phyloP scores from a whole-genome alignment of 1,139 yeast species.

The Magnusiomyces suaveolens region DNA sequence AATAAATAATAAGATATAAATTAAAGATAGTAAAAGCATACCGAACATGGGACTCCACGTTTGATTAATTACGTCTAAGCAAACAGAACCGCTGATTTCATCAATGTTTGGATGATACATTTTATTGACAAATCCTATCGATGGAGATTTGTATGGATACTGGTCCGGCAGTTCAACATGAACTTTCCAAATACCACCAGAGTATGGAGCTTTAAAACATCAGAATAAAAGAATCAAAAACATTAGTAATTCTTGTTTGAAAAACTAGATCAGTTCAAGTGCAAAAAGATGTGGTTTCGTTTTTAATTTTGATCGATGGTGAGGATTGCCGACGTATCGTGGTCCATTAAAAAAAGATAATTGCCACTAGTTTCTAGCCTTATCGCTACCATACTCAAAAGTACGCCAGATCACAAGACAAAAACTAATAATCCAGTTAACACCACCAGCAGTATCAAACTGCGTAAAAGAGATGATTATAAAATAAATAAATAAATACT shows the following conservation, averaged over 20 bases:
- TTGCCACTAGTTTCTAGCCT: background rate
- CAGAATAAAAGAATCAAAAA: too few relatives aligned
- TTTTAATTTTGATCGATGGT: too few relatives aligned
- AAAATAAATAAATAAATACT: constrained; percentile 16
- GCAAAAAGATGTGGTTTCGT: too few relatives aligned
- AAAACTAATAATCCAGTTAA: too few relatives aligned
- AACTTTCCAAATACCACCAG: constrained; percentile 83
- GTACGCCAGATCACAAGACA: background rate
- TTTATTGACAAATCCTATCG: constrained; percentile 85
- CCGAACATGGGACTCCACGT: constrained; percentile 99
- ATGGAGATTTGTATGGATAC: constrained; percentile 92
- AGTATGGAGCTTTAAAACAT: constrained; percentile 53
- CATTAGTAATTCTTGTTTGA: background rate
- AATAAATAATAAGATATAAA: background rate
- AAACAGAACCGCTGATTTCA: constrained; percentile 83
- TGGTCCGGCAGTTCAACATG: constrained; percentile 93
- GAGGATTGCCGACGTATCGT: too few relatives aligned
- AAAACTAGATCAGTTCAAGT: too few relatives aligned
- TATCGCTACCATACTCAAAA: background rate
- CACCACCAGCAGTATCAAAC: too few relatives aligned
- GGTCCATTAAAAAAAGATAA: background rate
- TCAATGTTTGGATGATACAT: constrained; percentile 79
- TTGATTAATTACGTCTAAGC: constrained; percentile 92
- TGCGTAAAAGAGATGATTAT: background rate
- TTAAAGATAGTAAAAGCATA: constrained; percentile 14